Evolutionary conservation across 495 filamentous ascomycete genomes (phyloP), one percentile per base, ranked within the genome.

Genomic region (Penicillium cinerascens): DNA sequence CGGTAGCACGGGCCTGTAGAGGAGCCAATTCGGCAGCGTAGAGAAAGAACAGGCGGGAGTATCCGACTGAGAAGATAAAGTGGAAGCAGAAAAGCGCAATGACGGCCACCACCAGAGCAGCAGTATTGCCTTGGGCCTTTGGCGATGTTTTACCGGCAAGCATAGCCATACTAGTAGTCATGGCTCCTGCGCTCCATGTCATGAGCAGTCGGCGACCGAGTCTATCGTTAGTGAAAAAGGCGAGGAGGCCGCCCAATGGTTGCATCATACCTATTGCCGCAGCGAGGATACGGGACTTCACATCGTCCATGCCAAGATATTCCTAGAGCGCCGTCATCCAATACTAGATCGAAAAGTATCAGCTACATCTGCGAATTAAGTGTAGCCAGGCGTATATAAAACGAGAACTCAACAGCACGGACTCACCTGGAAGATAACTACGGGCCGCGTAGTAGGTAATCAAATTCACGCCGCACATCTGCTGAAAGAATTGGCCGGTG

Each of bases 261-360:
- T 90, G 90, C 6, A 87, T 82, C 6, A 91, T 70, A 74, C 86
- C 86, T 75, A 88, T 89, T 6, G 88, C 76, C 26, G 87, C 88
- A 9, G 87, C 85, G 0, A 92, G 71, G 3, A 96, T 71, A 45
- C 89, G 91, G 0, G 91, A 91, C 67, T 92, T 89, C 42, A 93
- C 79, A 56, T 92, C 87, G 23, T 67, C 68, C 5, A 86, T 64
- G 4, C 74, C 71, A 25, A 86, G 77, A 41, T 78, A 77, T 61
- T 84, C 72, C 44, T 84, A 62, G 63, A 60, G n/a, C n/a, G n/a
- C n/a, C n/a, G n/a, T n/a, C n/a, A n/a, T n/a, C n/a, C n/a, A n/a
- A n/a, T n/a, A n/a, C n/a, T n/a, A n/a, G n/a, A n/a, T n/a, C n/a
- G n/a, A n/a, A n/a, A n/a, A n/a, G n/a, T n/a, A n/a, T n/a, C n/a